Evolutionary conservation across 2,329 filamentous ascomycete species (phyloP).

Genomic region (Aureobasidium zeae): DNA sequence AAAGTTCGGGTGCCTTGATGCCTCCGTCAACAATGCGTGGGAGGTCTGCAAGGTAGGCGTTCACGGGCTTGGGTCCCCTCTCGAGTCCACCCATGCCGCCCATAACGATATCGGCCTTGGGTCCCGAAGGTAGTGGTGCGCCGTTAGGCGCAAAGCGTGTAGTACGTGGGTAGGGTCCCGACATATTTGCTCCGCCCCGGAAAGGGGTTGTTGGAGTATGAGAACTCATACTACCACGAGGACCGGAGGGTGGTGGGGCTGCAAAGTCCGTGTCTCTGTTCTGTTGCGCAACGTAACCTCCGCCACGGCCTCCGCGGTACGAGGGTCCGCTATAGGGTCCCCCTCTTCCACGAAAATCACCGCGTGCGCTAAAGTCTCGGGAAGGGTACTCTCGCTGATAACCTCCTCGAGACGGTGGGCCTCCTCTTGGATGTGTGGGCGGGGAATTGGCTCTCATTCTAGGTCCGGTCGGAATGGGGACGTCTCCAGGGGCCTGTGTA

Average conservation of each 20-base stretch:
- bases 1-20: constrained; percentile 33
- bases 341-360: constrained; percentile 18
- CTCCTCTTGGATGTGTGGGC: constrained; percentile 14
- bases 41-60: constrained; percentile 34
- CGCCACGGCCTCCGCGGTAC: constrained; percentile 27
- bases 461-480: constrained; percentile 11
- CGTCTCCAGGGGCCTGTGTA: constrained; percentile 1
- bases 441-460: constrained; percentile 12
- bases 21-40: constrained; percentile 39
- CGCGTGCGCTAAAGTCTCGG: constrained; percentile 12
- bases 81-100: neutral
- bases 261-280: constrained; percentile 15
- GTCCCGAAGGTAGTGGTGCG: constrained; percentile 15
- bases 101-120: constrained; percentile 8
- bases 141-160: constrained; percentile 34
- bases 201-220: constrained; percentile 26
- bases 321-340: constrained; percentile 18
- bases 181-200: constrained; percentile 35
- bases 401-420: constrained; percentile 4
- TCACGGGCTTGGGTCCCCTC: constrained; percentile 5
- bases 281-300: constrained; percentile 18
- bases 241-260: constrained; percentile 25
- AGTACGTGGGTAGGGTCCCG: constrained; percentile 38
- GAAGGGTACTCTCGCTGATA: constrained; percentile 9
- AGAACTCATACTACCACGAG: constrained; percentile 24